A percentile compares a stretch with the other conserved stretches of the same genome.
Conservation (phyloP, 78 protist genomes). For the Isochrysis galbana region DNA sequence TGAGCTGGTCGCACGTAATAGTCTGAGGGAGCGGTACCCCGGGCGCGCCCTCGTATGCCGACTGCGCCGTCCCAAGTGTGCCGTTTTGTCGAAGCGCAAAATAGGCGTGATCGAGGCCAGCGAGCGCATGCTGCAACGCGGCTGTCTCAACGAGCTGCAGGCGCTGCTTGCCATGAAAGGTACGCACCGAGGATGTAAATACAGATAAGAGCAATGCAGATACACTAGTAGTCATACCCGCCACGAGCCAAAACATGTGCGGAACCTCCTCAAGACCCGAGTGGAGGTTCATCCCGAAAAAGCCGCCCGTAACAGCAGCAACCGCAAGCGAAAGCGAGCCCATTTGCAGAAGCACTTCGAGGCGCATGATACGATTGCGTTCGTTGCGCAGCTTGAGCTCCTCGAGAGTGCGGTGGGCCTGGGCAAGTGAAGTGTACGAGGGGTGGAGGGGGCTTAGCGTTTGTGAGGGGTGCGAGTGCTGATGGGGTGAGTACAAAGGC, state of each 20-base stretch:
- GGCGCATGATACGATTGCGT: neutral
- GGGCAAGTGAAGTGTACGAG: too few relatives aligned
- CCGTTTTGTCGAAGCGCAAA: neutral
- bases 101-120: neutral
- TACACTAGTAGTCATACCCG: neutral
- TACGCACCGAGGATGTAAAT: neutral
- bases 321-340: neutral
- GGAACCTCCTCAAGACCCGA: neutral
- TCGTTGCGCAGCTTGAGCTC: conserved; percentile 1
- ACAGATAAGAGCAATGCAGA: neutral
- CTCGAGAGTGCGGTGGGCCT: neutral
- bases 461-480: too few relatives aligned
- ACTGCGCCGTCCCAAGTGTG: neutral
- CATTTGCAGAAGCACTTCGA: neutral
- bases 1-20: neutral
- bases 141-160: neutral
- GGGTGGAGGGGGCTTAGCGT: too few relatives aligned
- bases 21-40: neutral
- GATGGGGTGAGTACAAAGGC: too few relatives aligned
- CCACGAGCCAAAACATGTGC: neutral
- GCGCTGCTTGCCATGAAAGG: neutral
- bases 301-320: neutral
- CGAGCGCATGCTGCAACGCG: neutral
- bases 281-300: neutral
- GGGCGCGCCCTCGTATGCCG: neutral